These are phyloP conservation scores for Austroboletus festivus DNA, from an alignment of 768 basidiomycete species.

Conservation along the genomic window DNA sequence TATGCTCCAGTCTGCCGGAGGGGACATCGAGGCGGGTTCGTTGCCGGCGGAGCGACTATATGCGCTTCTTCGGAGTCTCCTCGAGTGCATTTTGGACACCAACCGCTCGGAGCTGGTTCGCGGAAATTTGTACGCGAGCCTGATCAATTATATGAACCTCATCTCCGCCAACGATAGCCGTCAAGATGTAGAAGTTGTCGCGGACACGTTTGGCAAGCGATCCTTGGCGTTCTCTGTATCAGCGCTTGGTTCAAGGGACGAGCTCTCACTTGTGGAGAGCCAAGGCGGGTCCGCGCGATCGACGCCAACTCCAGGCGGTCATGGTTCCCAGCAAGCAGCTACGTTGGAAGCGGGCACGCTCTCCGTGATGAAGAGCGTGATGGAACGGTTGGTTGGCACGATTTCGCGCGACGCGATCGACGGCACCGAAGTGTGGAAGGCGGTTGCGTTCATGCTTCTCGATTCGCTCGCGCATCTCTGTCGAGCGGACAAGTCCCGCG, in stretches of 20 bases:
- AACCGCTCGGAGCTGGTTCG: slow-evolving; percentile 83
- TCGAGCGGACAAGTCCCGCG: slow-evolving; percentile 63
- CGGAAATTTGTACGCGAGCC: slow-evolving; percentile 90
- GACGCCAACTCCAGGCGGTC: slow-evolving; percentile 16
- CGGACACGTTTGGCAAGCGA: slow-evolving; percentile 23
- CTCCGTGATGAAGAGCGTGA: slow-evolving; percentile 57
- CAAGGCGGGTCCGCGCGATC: slow-evolving; percentile 28
- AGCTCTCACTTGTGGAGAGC: slow-evolving; percentile 37
- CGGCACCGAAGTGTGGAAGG: slow-evolving; percentile 96
- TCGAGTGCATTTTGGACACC: slow-evolving; percentile 73
- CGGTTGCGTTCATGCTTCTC: slow-evolving; percentile 87
- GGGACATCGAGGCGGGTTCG: slow-evolving; percentile 60
- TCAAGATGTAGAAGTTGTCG: slow-evolving; percentile 10
- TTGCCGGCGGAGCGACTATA: slow-evolving; percentile 80
- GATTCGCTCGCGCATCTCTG: slow-evolving; percentile 78
- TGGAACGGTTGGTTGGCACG: slow-evolving; percentile 70
- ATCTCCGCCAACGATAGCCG: slow-evolving; percentile 25
- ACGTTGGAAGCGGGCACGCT: slow-evolving; percentile 63
- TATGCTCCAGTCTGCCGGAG: slow-evolving; percentile 61
- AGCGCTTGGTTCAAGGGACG: slow-evolving; percentile 36
- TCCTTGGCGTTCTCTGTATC: slow-evolving; percentile 35
- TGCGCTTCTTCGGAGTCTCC: slow-evolving; percentile 64
- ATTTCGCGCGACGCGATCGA: slow-evolving; percentile 91
- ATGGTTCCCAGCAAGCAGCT: slow-evolving; percentile 16
- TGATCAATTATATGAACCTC: slow-evolving; percentile 90